phyloP scores from a whole-genome alignment of 768 basidiomycete species.

The Russula virescens region DNA sequence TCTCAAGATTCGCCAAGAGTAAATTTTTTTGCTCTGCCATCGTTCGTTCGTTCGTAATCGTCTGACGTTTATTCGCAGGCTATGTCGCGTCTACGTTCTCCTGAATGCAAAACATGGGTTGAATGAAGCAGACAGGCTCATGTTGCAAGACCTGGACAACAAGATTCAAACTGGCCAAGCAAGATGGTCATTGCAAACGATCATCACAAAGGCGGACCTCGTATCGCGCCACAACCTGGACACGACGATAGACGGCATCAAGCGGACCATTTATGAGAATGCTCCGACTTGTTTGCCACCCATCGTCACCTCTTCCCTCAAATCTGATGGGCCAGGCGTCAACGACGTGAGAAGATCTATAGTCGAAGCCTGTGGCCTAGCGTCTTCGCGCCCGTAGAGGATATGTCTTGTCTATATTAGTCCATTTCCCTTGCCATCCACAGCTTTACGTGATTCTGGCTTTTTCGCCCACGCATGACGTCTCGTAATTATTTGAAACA shows the following conservation, averaged over 20 bases:
- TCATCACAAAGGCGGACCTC: slow-evolving; percentile 67
- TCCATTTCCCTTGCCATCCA: too few species aligned
- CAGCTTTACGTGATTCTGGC: slow-evolving; percentile 13
- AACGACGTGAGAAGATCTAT: slow-evolving; percentile 54
- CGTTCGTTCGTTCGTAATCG: neutral
- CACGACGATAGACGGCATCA: slow-evolving; percentile 38
- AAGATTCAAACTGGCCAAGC: slow-evolving; percentile 34
- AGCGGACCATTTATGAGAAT: slow-evolving; percentile 44
- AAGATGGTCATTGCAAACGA: slow-evolving; percentile 57
- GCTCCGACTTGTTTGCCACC: slow-evolving; percentile 61
- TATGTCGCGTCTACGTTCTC: slow-evolving; percentile 64
- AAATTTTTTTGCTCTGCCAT: too few species aligned
- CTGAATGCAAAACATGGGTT: slow-evolving; percentile 65
- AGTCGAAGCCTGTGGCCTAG: slow-evolving; percentile 49
- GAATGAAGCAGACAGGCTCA: slow-evolving; percentile 48
- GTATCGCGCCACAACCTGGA: slow-evolving; percentile 33
- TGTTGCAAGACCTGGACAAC: slow-evolving; percentile 51
- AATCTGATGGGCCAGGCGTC: slow-evolving; percentile 50
- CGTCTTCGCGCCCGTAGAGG: neutral
- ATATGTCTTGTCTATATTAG: neutral
- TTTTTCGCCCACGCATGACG: neutral
- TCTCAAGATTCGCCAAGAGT: slow-evolving; percentile 55
- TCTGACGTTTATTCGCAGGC: slow-evolving; percentile 34
- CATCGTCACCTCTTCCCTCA: slow-evolving; percentile 47
- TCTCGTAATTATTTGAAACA: slow-evolving; percentile 7